Evolutionary conservation across 108 stramenopile species (phyloP), one percentile per base, ranked within the genome.

Genomic region (Cyclotella choctawhatcheeana): DNA sequence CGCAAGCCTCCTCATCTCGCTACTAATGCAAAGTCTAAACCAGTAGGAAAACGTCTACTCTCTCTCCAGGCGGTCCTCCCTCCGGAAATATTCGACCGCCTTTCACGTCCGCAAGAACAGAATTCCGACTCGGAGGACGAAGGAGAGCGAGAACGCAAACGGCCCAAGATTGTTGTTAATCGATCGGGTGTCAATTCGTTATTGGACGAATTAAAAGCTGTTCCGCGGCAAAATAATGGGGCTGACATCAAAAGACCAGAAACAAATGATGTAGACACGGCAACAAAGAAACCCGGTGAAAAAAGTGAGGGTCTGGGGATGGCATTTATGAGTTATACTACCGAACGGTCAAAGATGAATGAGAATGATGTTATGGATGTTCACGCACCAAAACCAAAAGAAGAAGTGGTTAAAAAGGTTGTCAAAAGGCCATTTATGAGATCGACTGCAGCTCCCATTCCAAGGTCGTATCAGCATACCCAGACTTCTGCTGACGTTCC

Each of bases 21-120:
- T 21, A 2, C 27, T 37, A 31, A 35, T 10, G 22, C 45, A 24
- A 51, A 35, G 13, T 13, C 69, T 20, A 14, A 17, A 53, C 0
- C 27, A 10, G 47, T 59, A 35, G 77, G 78, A 13, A 72, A 64
- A 18, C 78, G 78, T 25, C 21, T 79, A 0, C 60, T 79, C n/a
- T 79, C 78, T 20, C 61, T 79, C 17, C 60, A 66, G 34, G 67
- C 78, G 17, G 76, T 82, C 2, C 37, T 82, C 26, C 76, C 81
- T 0, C 76, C 76, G 27, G 76, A 77, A 31, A 82, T 82, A 60
- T 82, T 82, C 29, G 76, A 82, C 66, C 64, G 81, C n/a, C 60
- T 82, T 63, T 66, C 81, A 1, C 68, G 71, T 47, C 37, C 70
- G 22, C 32, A 35, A 20, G 54, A 50, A 24, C 64, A 64, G 20